phyloP scores from a whole-genome alignment of 768 basidiomycete species.

The Lentinula raphanica region DNA sequence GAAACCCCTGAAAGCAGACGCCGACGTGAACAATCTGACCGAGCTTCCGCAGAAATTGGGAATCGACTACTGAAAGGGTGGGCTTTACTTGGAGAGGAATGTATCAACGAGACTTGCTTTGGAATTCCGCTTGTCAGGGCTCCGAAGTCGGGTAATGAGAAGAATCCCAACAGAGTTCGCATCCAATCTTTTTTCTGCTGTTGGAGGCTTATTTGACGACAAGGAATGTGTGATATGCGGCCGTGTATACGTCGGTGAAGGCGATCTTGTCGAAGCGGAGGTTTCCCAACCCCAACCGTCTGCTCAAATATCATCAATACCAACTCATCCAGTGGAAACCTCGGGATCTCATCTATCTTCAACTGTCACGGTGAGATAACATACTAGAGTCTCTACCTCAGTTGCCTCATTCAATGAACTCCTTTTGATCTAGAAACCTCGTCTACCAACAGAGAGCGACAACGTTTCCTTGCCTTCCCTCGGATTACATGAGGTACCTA shows the following conservation, averaged over 20 bases:
- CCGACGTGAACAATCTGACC: constrained; percentile 77
- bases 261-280: constrained; percentile 43
- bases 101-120: constrained; percentile 62
- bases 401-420: neutral
- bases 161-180: constrained; percentile 63
- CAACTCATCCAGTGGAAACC: neutral
- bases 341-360: neutral
- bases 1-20: constrained; percentile 62
- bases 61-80: constrained; percentile 70
- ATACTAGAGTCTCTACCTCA: neutral
- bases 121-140: constrained; percentile 82
- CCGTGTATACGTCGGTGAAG: constrained; percentile 51
- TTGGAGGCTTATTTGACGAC: constrained; percentile 5
- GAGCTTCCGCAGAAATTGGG: constrained; percentile 75
- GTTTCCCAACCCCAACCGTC: constrained; percentile 38
- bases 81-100: constrained; percentile 89
- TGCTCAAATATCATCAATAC: neutral
- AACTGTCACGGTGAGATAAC: neutral
- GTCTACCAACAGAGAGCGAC: neutral
- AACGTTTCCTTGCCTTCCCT: neutral
- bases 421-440: neutral
- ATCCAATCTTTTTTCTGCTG: neutral
- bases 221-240: constrained; percentile 81
- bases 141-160: constrained; percentile 55
- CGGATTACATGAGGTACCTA: neutral